phyloP scores from a whole-genome alignment of 805 yeast species.

The Starmera caribaea region DNA sequence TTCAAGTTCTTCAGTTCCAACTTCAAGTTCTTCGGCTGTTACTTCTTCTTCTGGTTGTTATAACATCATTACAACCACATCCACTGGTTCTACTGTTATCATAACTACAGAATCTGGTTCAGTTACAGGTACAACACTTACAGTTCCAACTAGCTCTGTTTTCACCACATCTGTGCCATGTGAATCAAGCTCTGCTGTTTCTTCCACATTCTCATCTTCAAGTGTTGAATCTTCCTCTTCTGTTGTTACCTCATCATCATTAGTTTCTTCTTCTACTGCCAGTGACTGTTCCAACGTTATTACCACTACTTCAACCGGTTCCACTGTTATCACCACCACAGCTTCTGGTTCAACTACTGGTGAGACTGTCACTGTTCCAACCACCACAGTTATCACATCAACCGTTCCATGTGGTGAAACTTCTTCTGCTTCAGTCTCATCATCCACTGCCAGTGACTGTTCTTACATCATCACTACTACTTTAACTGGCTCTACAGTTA shows the following conservation, averaged over 20 bases:
- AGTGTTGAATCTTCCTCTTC: too few relatives aligned
- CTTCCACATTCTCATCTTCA: background rate
- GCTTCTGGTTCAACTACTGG: background rate
- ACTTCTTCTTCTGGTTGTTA: too few relatives aligned
- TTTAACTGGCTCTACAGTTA: conserved; percentile 1
- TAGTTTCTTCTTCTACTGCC: background rate
- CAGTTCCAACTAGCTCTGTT: background rate
- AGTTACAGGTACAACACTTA: background rate
- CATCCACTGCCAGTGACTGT: background rate
- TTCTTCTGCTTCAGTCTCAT: too few relatives aligned
- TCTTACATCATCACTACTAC: background rate
- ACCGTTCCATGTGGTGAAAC: too few relatives aligned
- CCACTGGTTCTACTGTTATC: background rate
- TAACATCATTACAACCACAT: background rate
- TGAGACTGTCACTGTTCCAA: too few relatives aligned
- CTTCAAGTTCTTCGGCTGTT: too few relatives aligned
- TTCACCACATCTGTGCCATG: background rate
- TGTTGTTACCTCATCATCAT: too few relatives aligned
- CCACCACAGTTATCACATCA: too few relatives aligned
- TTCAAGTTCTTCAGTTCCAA: too few relatives aligned
- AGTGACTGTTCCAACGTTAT: background rate
- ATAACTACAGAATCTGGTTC: background rate
- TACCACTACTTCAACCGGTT: background rate
- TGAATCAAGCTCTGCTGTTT: background rate
- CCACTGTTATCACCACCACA: background rate